Conservation (phyloP, 371 early-diverging fungal genomes). For the Zopfochytrium polystomum region DNA sequence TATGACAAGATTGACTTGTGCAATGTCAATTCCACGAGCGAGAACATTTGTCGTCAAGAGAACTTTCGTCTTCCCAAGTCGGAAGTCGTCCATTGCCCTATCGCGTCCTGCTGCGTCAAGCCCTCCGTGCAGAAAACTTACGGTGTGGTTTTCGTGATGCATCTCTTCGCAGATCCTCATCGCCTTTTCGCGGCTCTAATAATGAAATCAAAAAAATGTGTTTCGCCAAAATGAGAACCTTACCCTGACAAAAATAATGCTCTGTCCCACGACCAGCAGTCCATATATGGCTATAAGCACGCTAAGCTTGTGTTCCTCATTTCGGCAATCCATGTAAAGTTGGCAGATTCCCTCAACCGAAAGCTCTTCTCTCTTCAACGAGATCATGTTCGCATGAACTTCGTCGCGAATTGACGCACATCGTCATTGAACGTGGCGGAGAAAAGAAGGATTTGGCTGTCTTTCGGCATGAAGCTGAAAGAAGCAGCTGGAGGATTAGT, state of each 20-base stretch:
- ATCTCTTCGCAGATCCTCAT: slow-evolving; percentile 79
- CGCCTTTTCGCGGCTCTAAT: slow-evolving; percentile 68
- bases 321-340: slow-evolving; percentile 91
- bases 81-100: slow-evolving; percentile 88
- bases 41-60: slow-evolving; percentile 95
- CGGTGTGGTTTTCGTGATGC: slow-evolving; percentile 79
- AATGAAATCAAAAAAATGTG: not conserved
- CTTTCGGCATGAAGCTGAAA: slow-evolving; percentile 59
- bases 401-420: slow-evolving; percentile 73
- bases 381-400: slow-evolving; percentile 82
- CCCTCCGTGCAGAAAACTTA: slow-evolving; percentile 87
- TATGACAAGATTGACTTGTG: slow-evolving; percentile 93
- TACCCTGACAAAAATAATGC: slow-evolving; percentile 93
- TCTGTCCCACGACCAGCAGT: slow-evolving; percentile 91
- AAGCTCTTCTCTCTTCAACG: slow-evolving; percentile 81
- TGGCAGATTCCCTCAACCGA: slow-evolving; percentile 95
- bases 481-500: slow-evolving; percentile 5
- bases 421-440: slow-evolving; percentile 93
- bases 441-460: slow-evolving; percentile 85
- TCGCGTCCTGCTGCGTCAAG: slow-evolving; percentile 82
- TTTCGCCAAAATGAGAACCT: slow-evolving; percentile 9
- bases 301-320: slow-evolving; percentile 75
- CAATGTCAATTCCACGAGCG: slow-evolving; percentile 96
- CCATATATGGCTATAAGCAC: slow-evolving; percentile 84
- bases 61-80: slow-evolving; percentile 87